A percentile compares a stretch with the other conserved stretches of the same genome.
Conservation (phyloP, 139 green algal species). For the Chlamydomonas asymmetrica region DNA sequence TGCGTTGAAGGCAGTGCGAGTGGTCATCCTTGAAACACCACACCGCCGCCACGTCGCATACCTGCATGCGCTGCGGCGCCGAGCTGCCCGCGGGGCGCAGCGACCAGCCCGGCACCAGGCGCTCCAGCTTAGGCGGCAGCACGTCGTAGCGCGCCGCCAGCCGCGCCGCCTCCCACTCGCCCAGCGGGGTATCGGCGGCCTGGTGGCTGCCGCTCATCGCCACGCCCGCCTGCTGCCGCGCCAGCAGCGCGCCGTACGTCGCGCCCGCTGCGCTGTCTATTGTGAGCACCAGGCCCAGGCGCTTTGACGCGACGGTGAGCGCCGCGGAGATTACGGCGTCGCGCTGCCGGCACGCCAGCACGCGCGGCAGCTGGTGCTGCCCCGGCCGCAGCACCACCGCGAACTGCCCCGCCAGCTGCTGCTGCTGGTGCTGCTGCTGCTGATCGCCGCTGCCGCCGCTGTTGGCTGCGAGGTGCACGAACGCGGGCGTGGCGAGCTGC, state of each 20-base stretch:
- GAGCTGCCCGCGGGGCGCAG: too few species aligned
- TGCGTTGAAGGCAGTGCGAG: too few species aligned
- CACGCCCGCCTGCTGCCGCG: slow-evolving; percentile 30
- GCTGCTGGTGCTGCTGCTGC: too few species aligned
- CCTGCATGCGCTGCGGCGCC: too few species aligned
- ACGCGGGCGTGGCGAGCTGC: slow-evolving; percentile 46
- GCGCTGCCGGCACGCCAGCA: slow-evolving; percentile 30
- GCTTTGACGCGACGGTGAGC: slow-evolving; percentile 19
- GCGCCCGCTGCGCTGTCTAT: background rate
- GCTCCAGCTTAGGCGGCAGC: too few species aligned
- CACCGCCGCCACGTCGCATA: too few species aligned
- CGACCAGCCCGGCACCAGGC: too few species aligned
- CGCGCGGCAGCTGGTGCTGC: slow-evolving; percentile 16
- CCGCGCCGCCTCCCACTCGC: slow-evolving; percentile 61
- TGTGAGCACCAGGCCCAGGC: slow-evolving; percentile 39
- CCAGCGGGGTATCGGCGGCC: slow-evolving; percentile 48
- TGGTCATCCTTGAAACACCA: too few species aligned
- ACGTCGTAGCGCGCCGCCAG: slow-evolving; percentile 31
- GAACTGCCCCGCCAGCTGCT: background rate
- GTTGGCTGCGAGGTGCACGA: slow-evolving; percentile 37
- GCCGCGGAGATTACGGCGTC: slow-evolving; percentile 14
- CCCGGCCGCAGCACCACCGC: slow-evolving; percentile 20
- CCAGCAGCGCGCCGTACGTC: slow-evolving; percentile 14
- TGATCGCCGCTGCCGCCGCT: too few species aligned
- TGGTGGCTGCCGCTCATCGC: background rate